Conservation (phyloP, 2,329 filamentous ascomycete species). For the Sporothrix brunneoviolacea region DNA sequence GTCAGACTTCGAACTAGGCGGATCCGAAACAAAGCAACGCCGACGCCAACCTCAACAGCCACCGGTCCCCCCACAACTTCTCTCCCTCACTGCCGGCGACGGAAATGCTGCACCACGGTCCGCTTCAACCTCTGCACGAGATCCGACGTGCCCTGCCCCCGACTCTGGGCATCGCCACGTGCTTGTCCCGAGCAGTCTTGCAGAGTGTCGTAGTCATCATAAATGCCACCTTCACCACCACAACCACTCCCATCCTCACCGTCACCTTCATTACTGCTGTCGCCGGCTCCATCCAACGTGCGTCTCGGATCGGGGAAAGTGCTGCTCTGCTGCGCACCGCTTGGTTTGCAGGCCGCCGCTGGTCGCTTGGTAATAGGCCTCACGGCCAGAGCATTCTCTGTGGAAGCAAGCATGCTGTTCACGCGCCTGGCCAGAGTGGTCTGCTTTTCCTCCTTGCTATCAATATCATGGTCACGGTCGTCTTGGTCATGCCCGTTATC, state of each 20-base stretch:
- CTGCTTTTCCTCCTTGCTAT: background rate
- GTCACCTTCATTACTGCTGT: background rate
- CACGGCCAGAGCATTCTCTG: background rate
- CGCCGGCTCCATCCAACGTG: background rate
- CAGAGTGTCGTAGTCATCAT: background rate
- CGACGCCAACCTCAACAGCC: no score
- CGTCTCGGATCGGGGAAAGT: no score
- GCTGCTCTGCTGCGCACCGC: background rate
- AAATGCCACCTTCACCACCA: background rate
- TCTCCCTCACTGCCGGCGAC: background rate
- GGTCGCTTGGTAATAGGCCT: background rate
- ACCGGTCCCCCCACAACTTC: background rate
- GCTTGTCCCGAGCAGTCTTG: background rate
- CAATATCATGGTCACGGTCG: background rate
- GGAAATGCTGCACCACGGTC: background rate
- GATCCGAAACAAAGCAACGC: no score
- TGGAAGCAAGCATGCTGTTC: no score
- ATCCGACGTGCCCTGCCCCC: background rate
- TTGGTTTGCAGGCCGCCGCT: background rate
- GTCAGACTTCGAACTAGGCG: no score
- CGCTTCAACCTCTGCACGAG: background rate
- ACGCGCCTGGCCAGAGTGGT: no score
- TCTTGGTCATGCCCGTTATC: background rate
- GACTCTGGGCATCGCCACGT: background rate
- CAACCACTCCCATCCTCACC: background rate